A percentile compares a stretch with the other conserved stretches of the same genome.
phyloP scores from a whole-genome alignment of 2,329 filamentous ascomycete species.

The Phoma sp. region DNA sequence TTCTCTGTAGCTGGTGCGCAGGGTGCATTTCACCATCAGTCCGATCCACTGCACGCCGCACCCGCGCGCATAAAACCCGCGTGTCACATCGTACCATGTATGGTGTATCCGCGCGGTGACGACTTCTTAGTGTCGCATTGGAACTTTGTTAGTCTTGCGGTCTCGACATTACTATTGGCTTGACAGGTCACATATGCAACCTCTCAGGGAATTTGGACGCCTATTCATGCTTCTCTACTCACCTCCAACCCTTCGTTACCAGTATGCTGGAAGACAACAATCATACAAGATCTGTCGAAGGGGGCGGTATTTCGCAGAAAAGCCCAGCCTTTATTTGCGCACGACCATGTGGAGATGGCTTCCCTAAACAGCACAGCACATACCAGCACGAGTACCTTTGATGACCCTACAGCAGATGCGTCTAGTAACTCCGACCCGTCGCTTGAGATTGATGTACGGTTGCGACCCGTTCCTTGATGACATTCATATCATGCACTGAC shows the following conservation, averaged over 20 bases:
- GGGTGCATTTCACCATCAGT: constrained; percentile 5
- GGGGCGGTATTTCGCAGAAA: background rate
- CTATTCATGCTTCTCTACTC: constrained; percentile 7
- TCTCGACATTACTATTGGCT: background rate
- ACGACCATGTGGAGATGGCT: constrained; percentile 1
- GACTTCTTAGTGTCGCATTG: constrained; percentile 1
- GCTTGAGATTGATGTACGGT: constrained; percentile 38
- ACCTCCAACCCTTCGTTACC: constrained; percentile 2
- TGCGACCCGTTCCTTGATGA: background rate
- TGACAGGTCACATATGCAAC: background rate
- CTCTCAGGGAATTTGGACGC: background rate
- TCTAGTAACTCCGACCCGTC: constrained; percentile 34
- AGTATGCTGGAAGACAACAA: background rate
- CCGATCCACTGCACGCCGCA: constrained; percentile 2
- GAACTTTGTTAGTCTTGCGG: background rate
- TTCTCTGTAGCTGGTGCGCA: background rate
- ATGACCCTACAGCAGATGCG: constrained; percentile 16
- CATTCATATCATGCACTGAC: background rate
- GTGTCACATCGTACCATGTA: background rate
- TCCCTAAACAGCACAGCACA: background rate
- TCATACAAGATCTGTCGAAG: background rate
- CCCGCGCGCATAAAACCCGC: background rate
- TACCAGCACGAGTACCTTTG: background rate
- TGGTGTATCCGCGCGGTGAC: background rate
- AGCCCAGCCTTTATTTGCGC: background rate